Evolutionary conservation across 352 stramenopile genomes (phyloP).

Genomic region (Pythium biforme): DNA sequence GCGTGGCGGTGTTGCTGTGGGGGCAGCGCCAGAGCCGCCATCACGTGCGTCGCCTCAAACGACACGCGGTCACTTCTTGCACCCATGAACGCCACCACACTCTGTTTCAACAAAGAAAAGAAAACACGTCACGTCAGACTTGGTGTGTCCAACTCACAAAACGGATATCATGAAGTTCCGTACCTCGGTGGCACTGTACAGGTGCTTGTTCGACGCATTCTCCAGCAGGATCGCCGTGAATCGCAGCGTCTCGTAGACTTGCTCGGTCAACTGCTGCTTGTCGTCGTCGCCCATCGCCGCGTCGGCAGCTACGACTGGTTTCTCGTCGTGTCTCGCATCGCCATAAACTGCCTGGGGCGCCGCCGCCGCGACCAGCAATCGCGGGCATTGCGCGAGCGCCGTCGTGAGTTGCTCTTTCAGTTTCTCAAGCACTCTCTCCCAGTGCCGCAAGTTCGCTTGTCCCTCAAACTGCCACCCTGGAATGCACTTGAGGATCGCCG

Average conservation of each 20-base stretch:
- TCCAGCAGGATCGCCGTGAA: conserved; percentile 77
- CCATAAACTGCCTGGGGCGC: neutral
- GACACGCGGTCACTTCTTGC: conserved; percentile 69
- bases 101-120: conserved; percentile 6
- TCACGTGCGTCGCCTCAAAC: conserved; percentile 66
- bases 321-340: neutral
- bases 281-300: conserved; percentile 21
- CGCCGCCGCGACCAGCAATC: conserved; percentile 38
- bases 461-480: conserved; percentile 79
- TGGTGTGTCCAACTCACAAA: neutral
- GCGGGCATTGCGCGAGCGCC: conserved; percentile 41
- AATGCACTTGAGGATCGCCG: conserved; percentile 62
- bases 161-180: too few species aligned
- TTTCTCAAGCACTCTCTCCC: conserved; percentile 54
- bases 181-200: conserved; percentile 63
- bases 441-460: conserved; percentile 76
- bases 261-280: conserved; percentile 46
- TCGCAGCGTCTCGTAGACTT: conserved; percentile 68
- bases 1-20: conserved; percentile 69
- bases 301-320: neutral
- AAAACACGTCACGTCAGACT: conserved; percentile 1
- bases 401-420: conserved; percentile 47
- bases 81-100: conserved; percentile 46
- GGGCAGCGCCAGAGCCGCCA: conserved; percentile 70
- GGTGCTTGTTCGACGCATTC: conserved; percentile 77